phyloP scores from a whole-genome alignment of 257 asterid genomes.

The Solanum rostratum region DNA sequence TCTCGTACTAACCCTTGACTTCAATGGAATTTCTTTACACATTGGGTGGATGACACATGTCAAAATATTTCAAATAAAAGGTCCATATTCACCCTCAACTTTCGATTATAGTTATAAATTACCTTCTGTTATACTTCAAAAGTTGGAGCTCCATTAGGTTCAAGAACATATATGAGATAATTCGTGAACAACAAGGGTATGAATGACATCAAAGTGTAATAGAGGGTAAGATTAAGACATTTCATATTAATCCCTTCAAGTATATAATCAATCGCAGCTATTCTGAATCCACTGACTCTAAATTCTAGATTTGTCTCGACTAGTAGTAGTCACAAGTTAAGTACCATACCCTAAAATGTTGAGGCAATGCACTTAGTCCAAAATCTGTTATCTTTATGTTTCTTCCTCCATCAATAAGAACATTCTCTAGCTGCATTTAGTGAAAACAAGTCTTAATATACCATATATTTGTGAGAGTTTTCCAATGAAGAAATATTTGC shows the following conservation, averaged over 20 bases:
- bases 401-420: constrained; percentile 60
- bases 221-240: neutral
- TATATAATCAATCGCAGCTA: neutral
- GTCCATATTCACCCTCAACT: neutral
- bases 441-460: neutral
- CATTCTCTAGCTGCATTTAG: constrained; percentile 76
- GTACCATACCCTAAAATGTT: constrained; percentile 68
- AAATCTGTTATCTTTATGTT: constrained; percentile 75
- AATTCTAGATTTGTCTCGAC: neutral
- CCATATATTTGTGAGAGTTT: neutral
- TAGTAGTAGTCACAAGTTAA: neutral
- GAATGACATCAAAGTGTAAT: neutral
- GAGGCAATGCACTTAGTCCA: constrained; percentile 97
- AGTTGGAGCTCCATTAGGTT: neutral
- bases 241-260: neutral
- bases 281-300: neutral
- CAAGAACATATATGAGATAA: neutral
- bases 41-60: neutral
- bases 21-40: too few relatives aligned
- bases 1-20: too few relatives aligned
- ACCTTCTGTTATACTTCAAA: neutral
- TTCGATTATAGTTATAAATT: neutral
- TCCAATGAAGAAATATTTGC: neutral
- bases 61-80: too few relatives aligned
- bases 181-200: neutral